Percentiles rank a stretch among this genome's conserved stretches.
These are phyloP conservation scores for Botryotinia narcissicola DNA, from an alignment of 2,329 filamentous ascomycete genomes.

Conservation along the genomic window DNA sequence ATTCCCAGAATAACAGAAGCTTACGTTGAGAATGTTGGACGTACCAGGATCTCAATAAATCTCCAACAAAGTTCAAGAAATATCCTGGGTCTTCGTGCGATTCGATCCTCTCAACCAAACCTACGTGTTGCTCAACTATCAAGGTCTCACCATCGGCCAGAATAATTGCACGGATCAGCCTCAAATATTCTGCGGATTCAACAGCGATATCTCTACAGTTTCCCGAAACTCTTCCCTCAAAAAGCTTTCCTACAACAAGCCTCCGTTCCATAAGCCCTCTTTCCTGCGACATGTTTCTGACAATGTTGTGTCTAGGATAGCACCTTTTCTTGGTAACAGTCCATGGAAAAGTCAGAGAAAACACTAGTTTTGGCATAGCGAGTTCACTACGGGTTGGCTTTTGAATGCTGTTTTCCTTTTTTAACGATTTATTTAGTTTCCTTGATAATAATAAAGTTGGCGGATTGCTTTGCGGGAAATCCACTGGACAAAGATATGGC, in stretches of 20 bases:
- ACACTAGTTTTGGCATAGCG: background rate
- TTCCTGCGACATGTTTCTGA: background rate
- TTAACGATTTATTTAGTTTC: background rate
- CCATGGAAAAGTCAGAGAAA: background rate
- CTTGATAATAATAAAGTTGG: background rate
- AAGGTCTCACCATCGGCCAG: background rate
- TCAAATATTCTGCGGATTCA: background rate
- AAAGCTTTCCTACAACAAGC: background rate
- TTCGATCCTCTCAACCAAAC: background rate
- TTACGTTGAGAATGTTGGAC: background rate
- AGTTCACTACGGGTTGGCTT: background rate
- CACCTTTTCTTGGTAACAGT: background rate
- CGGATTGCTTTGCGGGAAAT: background rate
- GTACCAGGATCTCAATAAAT: background rate
- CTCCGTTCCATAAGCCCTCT: background rate
- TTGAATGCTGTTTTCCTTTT: background rate
- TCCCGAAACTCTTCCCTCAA: too few relatives aligned
- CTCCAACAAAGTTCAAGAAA: background rate
- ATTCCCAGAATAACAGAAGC: background rate
- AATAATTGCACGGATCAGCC: background rate
- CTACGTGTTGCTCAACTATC: background rate
- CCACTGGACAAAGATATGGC: background rate
- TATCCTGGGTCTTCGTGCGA: background rate
- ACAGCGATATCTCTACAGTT: background rate
- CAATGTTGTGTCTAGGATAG: background rate